Base-by-base conservation (phyloP, 352 stramenopile species). In the Globisporangium camurandrum region DNA sequence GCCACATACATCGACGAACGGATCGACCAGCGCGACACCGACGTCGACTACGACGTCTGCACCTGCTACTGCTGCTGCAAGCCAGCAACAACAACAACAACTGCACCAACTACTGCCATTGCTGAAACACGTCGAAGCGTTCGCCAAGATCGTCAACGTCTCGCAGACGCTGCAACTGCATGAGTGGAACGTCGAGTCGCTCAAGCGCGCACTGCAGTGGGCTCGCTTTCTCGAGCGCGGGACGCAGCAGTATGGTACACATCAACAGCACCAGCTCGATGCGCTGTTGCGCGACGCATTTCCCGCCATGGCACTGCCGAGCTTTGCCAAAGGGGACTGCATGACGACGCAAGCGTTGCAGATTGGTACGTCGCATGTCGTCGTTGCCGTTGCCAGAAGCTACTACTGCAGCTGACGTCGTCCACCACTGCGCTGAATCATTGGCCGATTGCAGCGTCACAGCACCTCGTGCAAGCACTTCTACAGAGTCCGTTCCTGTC, bases 111-210 rank as follows among this genome's bases (percentile, higher is more conserved):
- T 49, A 10, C 27, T 31, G 36, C 33, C 41, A 22, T 34, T 53
- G 49, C 49, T 57, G 22, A 38, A 68, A 52, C 48, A 67, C 22
- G 56, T 49, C 37, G 48, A 69, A 49, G 51, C 51, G 39, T 84
- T 80, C 40, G 61, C 74, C 37, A 64, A 67, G 57, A 65, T 84
- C 40, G 48, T 72, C 38, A 76, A 76, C 38, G 45, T 68, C 22
- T 69, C 66, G 39, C 71, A 81, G 53, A 84, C 71, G 24, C 62
- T 56, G 23, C 54, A 78, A 30, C 48, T 81, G 33, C 62, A 71
- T 44, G 54, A 78, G 47, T 84, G 71, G 69, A 78, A 81, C 52
- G 43, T 62, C 34, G 59, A 76, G 51, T 80, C 69, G 27, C 62
- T 84, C 11, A 30, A 66, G 9, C 48, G 69, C 39, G 64, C 67